A percentile compares a stretch with the other conserved stretches of the same genome.
Conservation (phyloP, 2,329 filamentous ascomycete genomes). For the Fusarium praegraminearum region DNA sequence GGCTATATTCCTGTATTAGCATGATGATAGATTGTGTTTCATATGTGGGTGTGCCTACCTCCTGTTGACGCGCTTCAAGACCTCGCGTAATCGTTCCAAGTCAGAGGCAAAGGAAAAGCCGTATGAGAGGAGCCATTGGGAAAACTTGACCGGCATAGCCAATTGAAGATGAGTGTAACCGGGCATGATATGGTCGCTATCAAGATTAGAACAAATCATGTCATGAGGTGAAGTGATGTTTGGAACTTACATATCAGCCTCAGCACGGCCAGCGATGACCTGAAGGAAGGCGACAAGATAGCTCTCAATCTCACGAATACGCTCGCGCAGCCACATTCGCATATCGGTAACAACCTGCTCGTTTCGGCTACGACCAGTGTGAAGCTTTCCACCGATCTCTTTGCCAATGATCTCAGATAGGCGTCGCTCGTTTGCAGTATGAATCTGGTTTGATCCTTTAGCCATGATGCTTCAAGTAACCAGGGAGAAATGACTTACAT, state of each 20-base stretch:
- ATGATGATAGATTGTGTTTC: too few relatives aligned
- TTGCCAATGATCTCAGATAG: slow-evolving; percentile 88
- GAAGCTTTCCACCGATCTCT: slow-evolving; percentile 86
- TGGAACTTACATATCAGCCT: slow-evolving; percentile 54
- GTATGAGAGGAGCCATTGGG: too few relatives aligned
- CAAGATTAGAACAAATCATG: too few relatives aligned
- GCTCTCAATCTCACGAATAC: slow-evolving; percentile 75
- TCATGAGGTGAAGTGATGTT: too few relatives aligned
- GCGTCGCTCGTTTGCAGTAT: slow-evolving; percentile 78
- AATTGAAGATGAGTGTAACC: too few relatives aligned
- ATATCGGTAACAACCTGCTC: slow-evolving; percentile 93
- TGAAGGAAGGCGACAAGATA: slow-evolving; percentile 77
- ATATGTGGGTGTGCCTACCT: too few relatives aligned
- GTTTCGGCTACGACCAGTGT: slow-evolving; percentile 88
- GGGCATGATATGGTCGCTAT: too few relatives aligned
- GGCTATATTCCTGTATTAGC: fast-evolving
- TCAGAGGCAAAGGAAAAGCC: too few relatives aligned
- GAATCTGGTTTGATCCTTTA: slow-evolving; percentile 54
- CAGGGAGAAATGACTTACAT: slow-evolving; percentile 59
- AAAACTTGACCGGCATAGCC: too few relatives aligned
- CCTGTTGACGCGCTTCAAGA: too few relatives aligned
- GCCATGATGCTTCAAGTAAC: too few relatives aligned
- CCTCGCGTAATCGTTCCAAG: too few relatives aligned
- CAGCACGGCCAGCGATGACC: slow-evolving; percentile 72
- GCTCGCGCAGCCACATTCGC: slow-evolving; percentile 86